Percentiles rank a stretch among this genome's conserved stretches.
Evolutionary conservation across 805 yeast species (phyloP).

Genomic region (Metschnikowia orientalis): DNA sequence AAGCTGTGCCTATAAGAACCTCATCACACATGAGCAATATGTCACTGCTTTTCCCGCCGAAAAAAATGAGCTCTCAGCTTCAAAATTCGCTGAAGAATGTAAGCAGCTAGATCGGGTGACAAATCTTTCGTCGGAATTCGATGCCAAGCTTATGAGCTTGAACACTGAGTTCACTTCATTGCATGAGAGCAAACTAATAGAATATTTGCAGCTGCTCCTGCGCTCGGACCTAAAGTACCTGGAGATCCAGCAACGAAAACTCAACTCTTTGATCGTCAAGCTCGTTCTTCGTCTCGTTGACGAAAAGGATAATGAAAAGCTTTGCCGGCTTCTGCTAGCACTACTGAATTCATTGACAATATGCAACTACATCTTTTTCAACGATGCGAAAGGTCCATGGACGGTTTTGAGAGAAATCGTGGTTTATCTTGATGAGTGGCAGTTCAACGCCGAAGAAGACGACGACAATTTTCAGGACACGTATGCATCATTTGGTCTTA

Average conservation of each 20-base stretch:
- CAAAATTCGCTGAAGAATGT: constrained; percentile 25
- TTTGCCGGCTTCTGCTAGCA: constrained; percentile 22
- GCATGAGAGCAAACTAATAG: constrained; percentile 36
- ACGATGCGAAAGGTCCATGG: constrained; percentile 15
- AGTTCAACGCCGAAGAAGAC: constrained; percentile 40
- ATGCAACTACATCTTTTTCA: constrained; percentile 15
- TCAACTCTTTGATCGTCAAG: constrained; percentile 18
- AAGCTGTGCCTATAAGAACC: constrained; percentile 27
- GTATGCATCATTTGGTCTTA: constrained; percentile 64
- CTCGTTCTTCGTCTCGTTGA: constrained; percentile 10
- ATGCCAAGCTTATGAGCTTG: constrained; percentile 29
- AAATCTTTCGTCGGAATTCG: constrained; percentile 18
- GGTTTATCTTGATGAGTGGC: constrained; percentile 17
- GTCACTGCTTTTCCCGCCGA: constrained; percentile 27
- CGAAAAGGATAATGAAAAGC: constrained; percentile 22
- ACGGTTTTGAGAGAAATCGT: constrained; percentile 22
- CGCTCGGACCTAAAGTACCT: constrained; percentile 14
- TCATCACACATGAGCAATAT: constrained; percentile 24
- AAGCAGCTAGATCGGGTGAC: constrained; percentile 20
- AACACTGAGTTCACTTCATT: constrained; percentile 39
- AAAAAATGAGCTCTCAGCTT: constrained; percentile 20
- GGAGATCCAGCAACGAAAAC: constrained; percentile 17
- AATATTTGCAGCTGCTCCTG: constrained; percentile 23
- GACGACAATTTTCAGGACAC: constrained; percentile 61
- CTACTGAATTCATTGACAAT: constrained; percentile 13